Evolutionary conservation across 352 stramenopile genomes (phyloP), one percentile per base, ranked within the genome.

Genomic region (Phytophthora idaei): DNA sequence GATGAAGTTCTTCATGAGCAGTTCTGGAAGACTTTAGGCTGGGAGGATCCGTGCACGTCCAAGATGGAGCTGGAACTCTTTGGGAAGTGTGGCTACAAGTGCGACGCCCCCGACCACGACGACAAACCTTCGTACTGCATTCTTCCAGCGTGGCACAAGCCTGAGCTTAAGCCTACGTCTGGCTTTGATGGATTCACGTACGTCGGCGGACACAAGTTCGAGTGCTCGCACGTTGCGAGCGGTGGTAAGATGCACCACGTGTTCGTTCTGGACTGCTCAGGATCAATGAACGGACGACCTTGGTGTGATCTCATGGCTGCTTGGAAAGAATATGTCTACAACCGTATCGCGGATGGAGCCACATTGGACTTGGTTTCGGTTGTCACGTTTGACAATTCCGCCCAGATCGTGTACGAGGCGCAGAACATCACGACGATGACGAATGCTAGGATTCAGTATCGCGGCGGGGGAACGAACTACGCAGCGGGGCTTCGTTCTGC

Each of bases 191-290:
- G 73, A 0, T 88, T 80, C 44, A 79, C 85, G 46, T 89, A 89
- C 37, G 77, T 90, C 0, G 53, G 67, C 12, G 81, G 87, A 7
- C 85, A 94, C 73, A 78, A 90, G 58, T 93, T 95, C 56, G 73
- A 85, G 39, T 93, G 87, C 60, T 85, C 81, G 45, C 88, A 95
- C 36, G 53, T 79, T 15, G 62, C 80, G 0, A 76, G 62, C 21
- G 76, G 74, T 12, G 78, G 71, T 10, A 79, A 87, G 45, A 81
- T 85, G 61, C 85, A 95, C 41, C 87, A 94, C 41, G 71, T 95
- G 3, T 92, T 95, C 36, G 83, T 95, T 44, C 46, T 95, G n/a
- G 87, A 95, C 52, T 76, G 69, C 42, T 94, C 87, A 9, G 83
- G 84, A 0, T 95, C 87, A 21, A 95, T 95, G 85, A 50, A 25